Percentiles rank a stretch among this genome's conserved stretches.
Conservation (phyloP, 2,329 filamentous ascomycete genomes). For the Chaetomium sp. region DNA sequence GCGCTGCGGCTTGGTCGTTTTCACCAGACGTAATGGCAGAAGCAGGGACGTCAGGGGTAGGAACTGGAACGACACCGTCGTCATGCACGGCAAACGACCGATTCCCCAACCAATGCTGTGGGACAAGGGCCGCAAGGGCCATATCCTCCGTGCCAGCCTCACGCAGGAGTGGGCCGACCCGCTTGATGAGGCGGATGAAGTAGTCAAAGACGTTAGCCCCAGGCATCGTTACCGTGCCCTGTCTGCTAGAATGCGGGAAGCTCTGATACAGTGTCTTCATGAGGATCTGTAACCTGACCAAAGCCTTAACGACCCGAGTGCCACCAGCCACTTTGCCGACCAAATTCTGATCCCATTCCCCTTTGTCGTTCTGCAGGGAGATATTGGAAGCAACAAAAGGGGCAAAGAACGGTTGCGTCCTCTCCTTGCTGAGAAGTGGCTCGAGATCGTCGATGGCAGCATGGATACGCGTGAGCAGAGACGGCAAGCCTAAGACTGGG, state of each 20-base stretch:
- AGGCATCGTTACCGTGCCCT: conserved; percentile 59
- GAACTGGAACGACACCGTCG: conserved; percentile 4
- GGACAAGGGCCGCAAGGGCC: conserved; percentile 64
- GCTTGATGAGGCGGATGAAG: conserved; percentile 66
- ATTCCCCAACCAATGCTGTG: conserved; percentile 54
- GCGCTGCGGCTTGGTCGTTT: conserved; percentile 2
- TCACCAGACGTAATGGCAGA: too few species aligned
- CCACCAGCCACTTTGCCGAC: conserved; percentile 50
- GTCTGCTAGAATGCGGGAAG: conserved; percentile 63
- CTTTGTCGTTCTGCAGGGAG: conserved; percentile 30
- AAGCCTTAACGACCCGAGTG: conserved; percentile 70
- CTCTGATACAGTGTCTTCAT: conserved; percentile 68
- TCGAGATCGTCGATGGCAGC: conserved; percentile 60
- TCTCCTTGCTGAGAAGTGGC: conserved; percentile 52
- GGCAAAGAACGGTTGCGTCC: conserved; percentile 61
- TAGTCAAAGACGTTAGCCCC: conserved; percentile 79
- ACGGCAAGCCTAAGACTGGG: conserved; percentile 73
- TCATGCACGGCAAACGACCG: background rate
- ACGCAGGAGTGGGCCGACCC: conserved; percentile 70
- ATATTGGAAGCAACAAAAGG: conserved; percentile 50
- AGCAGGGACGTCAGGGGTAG: background rate
- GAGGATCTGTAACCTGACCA: conserved; percentile 71
- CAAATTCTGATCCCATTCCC: conserved; percentile 31
- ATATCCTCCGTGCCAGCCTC: conserved; percentile 83
- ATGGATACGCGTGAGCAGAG: conserved; percentile 69